phyloP scores from a whole-genome alignment of 2,329 filamentous ascomycete species.

The Volutella citrinella region DNA sequence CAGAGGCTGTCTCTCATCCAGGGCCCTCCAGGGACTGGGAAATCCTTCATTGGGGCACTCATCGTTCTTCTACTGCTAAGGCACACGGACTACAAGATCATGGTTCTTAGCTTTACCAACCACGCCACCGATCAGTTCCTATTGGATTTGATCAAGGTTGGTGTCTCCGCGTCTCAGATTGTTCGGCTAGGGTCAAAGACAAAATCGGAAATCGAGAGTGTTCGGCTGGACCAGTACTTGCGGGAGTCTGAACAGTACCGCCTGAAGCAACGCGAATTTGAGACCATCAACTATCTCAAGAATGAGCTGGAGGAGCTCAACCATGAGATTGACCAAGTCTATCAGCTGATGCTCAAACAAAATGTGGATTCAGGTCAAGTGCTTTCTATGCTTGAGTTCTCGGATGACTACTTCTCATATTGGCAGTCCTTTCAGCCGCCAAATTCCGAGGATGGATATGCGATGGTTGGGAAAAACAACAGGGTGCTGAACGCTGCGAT shows the following conservation, averaged over 20 bases:
- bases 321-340: slow-evolving; percentile 24
- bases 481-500: slow-evolving; percentile 33
- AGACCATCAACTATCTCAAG: slow-evolving; percentile 41
- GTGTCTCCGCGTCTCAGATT: slow-evolving; percentile 48
- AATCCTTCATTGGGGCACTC: slow-evolving; percentile 69
- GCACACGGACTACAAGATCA: slow-evolving; percentile 46
- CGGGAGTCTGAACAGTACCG: slow-evolving; percentile 23
- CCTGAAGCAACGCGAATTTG: slow-evolving; percentile 23
- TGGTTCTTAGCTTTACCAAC: slow-evolving; percentile 68
- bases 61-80: slow-evolving; percentile 55
- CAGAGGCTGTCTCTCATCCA: slow-evolving; percentile 61
- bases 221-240: slow-evolving; percentile 45
- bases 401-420: slow-evolving; percentile 45
- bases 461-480: slow-evolving; percentile 41
- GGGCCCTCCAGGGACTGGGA: slow-evolving; percentile 74
- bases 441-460: slow-evolving; percentile 41
- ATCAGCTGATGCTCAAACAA: slow-evolving; percentile 11
- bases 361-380: slow-evolving; percentile 24
- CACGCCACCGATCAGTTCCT: slow-evolving; percentile 66
- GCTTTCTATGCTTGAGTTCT: slow-evolving; percentile 49
- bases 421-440: slow-evolving; percentile 57
- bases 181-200: slow-evolving; percentile 63
- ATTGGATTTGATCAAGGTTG: slow-evolving; percentile 59
- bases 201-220: slow-evolving; percentile 42
- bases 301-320: not conserved